A percentile compares a stretch with the other conserved stretches of the same genome.
phyloP scores from a whole-genome alignment of 2,329 filamentous ascomycete species.

The Mycosphaerelloides madeirae region DNA sequence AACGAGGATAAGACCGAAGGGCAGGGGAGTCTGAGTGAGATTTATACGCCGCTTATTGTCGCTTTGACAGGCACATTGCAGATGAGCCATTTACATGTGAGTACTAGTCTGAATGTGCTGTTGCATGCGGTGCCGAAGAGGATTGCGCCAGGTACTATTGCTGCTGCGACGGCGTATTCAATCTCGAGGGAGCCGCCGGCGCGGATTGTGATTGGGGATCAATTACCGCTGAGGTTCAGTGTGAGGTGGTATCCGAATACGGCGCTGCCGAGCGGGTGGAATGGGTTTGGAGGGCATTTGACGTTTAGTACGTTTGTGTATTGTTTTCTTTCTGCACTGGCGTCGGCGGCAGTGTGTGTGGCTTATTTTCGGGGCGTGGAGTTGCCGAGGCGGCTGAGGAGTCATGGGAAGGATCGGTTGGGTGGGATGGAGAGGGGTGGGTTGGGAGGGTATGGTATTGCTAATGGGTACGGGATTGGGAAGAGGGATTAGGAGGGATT shows the following conservation, averaged over 20 bases:
- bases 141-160: constrained; percentile 65
- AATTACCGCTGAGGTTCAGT: constrained; percentile 70
- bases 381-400: constrained; percentile 48
- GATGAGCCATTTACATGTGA: constrained; percentile 82
- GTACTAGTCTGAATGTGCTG: constrained; percentile 82
- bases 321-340: constrained; percentile 44
- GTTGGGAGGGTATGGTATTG: constrained; percentile 41
- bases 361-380: constrained; percentile 53
- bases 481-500: constrained; percentile 39
- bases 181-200: constrained; percentile 55
- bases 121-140: constrained; percentile 61
- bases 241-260: constrained; percentile 84
- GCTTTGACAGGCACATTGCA: constrained; percentile 86
- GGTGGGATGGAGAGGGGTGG: constrained; percentile 37
- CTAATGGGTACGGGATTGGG: constrained; percentile 39
- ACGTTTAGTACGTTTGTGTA: constrained; percentile 48
- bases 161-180: constrained; percentile 83
- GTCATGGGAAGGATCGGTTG: constrained; percentile 53
- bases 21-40: constrained; percentile 35
- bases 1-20: constrained; percentile 34
- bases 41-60: constrained; percentile 78
- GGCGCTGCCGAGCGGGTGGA: constrained; percentile 56
- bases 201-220: constrained; percentile 81
- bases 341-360: constrained; percentile 48
- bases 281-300: constrained; percentile 48